phyloP scores from a whole-genome alignment of 179 eudicot species.

The Heliamphora pulchella region DNA sequence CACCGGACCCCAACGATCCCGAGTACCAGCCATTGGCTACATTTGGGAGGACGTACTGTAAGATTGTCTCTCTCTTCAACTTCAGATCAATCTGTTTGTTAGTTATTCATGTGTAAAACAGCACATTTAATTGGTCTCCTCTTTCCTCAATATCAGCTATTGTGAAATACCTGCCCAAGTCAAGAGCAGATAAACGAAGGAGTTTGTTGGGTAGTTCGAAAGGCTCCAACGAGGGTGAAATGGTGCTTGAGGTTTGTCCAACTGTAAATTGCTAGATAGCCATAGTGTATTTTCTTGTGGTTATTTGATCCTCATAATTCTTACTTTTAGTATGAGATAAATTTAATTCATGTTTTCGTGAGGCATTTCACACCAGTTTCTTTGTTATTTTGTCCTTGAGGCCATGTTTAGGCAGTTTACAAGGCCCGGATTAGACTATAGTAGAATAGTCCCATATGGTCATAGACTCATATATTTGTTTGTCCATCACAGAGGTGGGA shows the following conservation, averaged over 20 bases:
- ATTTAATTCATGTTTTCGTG: not conserved
- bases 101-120: not conserved
- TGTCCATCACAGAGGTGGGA: no score
- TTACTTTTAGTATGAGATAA: not conserved
- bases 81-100: not conserved
- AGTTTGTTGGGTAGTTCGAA: conserved; percentile 61
- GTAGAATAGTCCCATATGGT: no score
- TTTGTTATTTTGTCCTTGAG: no score
- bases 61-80: conserved; percentile 24
- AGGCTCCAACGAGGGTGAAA: conserved; percentile 34
- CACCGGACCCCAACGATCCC: conserved; percentile 88
- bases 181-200: conserved; percentile 71
- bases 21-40: conserved; percentile 79
- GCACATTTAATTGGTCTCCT: not conserved
- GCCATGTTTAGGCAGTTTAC: no score
- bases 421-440: no score
- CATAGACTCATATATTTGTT: no score
- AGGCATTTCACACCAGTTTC: not conserved
- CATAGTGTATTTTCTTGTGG: not conserved
- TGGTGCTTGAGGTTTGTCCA: conserved; percentile 46
- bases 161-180: conserved; percentile 71
- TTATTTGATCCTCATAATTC: not conserved
- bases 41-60: conserved; percentile 78
- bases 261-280: not conserved
- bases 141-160: conserved; percentile 47